Evolutionary conservation across 2,329 filamentous ascomycete species (phyloP), one percentile per base, ranked within the genome.

Genomic region (Botrytis fabae): DNA sequence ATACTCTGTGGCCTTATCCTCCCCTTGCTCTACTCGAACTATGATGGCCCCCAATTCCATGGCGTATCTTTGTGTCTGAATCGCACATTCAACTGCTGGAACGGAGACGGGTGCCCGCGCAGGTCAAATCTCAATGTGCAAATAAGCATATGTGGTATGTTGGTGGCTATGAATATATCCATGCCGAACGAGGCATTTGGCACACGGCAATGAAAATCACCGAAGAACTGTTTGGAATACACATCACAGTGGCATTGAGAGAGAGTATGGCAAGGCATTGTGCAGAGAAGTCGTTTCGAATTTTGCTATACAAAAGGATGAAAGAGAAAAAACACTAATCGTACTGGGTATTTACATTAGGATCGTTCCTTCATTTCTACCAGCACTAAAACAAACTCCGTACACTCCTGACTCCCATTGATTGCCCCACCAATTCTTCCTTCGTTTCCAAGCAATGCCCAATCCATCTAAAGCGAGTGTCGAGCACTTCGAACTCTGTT

Each of bases 401-500:
- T 66, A 69, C 73, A 77, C 77, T 75, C 77, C 77, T 74, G 68
- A 77, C 77, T 72, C 64, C 78, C 75, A 76, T 77, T 77, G 75
- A 75, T 77, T 73, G 69, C 42, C 68, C 72, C 64, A 71, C 71
- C 74, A 74, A 69, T 73, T 75, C 74, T 73, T 57, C 63, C 76
- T 40, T 74, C 73, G 73, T 73, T 65, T 74, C 74, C 73, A 73
- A 74, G 65, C 48, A 69, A 69, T 69, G 65, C 65, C 48, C 38
- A 73, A 74, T 38, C 70, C 70, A 57, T 78, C 75, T 77, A 76
- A 74, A 79, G 76, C 75, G 78, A 80, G 78, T 79, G 77, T 80
- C 79, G 78, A 80, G 79, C 79, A 75, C 79, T 80, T 79, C 78
- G 77, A 79, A 78, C 78, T 79, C 78, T 70, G 76, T 78, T 76